These are phyloP conservation scores for Priceomyces haplophilus DNA, from an alignment of 805 yeast genomes.

Conservation along the genomic window DNA sequence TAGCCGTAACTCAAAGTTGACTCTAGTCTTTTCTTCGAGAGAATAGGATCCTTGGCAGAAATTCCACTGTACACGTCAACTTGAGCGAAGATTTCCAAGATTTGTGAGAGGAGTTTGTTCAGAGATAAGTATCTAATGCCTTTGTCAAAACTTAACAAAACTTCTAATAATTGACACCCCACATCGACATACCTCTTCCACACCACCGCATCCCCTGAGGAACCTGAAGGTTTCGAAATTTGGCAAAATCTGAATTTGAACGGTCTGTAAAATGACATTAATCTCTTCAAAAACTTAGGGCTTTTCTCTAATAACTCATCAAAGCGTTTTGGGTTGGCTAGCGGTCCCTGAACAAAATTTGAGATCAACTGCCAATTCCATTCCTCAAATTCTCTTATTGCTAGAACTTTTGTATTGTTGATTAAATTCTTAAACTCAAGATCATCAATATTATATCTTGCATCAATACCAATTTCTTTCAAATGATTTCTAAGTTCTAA, in stretches of 20 bases:
- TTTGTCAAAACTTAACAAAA: conserved; percentile 56
- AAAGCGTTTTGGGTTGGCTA: conserved; percentile 65
- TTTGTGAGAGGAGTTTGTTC: conserved; percentile 80
- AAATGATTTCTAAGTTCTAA: conserved; percentile 21
- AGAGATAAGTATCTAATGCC: conserved; percentile 67
- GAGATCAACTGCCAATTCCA: conserved; percentile 86
- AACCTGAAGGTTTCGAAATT: conserved; percentile 39
- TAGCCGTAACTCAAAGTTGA: conserved; percentile 73
- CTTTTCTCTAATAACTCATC: conserved; percentile 71
- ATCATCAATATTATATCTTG: conserved; percentile 50
- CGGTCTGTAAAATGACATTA: conserved; percentile 87
- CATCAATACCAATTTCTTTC: conserved; percentile 19
- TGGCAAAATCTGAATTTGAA: conserved; percentile 74
- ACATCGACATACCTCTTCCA: conserved; percentile 50
- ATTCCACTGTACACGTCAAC: conserved; percentile 78
- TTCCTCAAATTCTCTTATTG: conserved; percentile 71
- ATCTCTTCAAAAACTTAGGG: conserved; percentile 81
- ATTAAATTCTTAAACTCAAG: conserved; percentile 63
- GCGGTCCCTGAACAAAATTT: conserved; percentile 78
- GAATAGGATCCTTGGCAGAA: conserved; percentile 67
- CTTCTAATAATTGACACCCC: conserved; percentile 72
- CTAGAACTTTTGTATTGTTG: conserved; percentile 64
- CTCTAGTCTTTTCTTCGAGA: conserved; percentile 57
- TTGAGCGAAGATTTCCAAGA: conserved; percentile 86
- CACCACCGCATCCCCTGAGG: conserved; percentile 20